Conservation (phyloP, 768 basidiomycete species). For the Collybia sp. region DNA sequence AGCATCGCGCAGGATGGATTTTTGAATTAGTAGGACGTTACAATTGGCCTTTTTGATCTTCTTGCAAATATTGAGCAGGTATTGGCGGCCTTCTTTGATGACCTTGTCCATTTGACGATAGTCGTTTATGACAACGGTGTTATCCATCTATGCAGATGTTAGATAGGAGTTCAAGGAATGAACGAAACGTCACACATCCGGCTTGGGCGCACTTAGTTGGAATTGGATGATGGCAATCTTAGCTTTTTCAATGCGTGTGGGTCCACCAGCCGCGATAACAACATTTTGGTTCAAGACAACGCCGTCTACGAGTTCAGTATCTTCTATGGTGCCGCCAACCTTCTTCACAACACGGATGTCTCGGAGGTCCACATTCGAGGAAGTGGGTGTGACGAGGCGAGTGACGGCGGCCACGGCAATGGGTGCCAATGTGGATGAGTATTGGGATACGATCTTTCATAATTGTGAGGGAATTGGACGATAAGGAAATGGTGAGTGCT, state of each 20-base stretch:
- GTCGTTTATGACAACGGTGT: conserved; percentile 98
- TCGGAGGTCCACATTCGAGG: conserved; percentile 92
- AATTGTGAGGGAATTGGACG: conserved; percentile 1
- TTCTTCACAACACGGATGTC: conserved; percentile 98
- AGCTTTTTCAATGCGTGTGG: conserved; percentile 94
- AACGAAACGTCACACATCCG: conserved; percentile 65
- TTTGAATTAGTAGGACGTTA: conserved; percentile 98
- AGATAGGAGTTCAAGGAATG: conserved; percentile 6
- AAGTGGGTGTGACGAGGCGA: conserved; percentile 81
- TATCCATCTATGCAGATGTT: conserved; percentile 79
- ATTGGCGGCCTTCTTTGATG: conserved; percentile 97
- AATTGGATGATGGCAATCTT: conserved; percentile 99
- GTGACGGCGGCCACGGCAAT: conserved; percentile 97
- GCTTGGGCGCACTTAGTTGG: conserved; percentile 96
- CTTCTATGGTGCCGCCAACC: conserved; percentile 98
- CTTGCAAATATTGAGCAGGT: conserved; percentile 96
- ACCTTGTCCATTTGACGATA: conserved; percentile 99
- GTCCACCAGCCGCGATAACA: conserved; percentile 85
- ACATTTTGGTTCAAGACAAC: conserved; percentile 98
- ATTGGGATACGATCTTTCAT: conserved; percentile 93
- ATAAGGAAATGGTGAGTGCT: conserved; percentile 6
- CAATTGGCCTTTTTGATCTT: conserved; percentile 99
- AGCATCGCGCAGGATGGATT: conserved; percentile 98
- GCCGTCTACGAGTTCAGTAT: conserved; percentile 94
- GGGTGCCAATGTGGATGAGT: conserved; percentile 96